These are phyloP conservation scores for Phytophthora ramorum DNA, from an alignment of 352 stramenopile species.

Conservation along the genomic window DNA sequence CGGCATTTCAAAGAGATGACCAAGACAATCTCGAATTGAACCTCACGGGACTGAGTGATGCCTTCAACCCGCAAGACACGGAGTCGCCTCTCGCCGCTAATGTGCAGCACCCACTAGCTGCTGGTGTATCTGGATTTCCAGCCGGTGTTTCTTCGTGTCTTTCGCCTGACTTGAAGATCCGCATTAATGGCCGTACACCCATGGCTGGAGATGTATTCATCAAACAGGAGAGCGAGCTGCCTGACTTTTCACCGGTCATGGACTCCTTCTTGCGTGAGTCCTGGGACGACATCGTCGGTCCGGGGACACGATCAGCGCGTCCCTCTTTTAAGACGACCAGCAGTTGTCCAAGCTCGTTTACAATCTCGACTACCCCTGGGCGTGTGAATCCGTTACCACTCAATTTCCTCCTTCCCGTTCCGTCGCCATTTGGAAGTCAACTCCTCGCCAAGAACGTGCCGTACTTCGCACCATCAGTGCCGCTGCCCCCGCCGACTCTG, in stretches of 20 bases:
- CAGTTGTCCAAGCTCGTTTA: conserved; percentile 16
- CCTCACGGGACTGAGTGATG: conserved; percentile 50
- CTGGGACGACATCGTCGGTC: conserved; percentile 57
- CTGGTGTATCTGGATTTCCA: conserved; percentile 1
- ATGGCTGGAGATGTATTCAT: conserved; percentile 37
- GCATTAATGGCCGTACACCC: conserved; percentile 30
- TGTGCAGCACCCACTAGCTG: conserved; percentile 7
- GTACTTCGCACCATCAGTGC: conserved; percentile 23
- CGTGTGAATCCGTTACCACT: conserved; percentile 40
- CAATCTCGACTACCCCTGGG: conserved; percentile 23
- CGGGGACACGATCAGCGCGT: conserved; percentile 28
- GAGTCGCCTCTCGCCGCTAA: conserved; percentile 26
- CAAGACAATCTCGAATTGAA: conserved; percentile 54
- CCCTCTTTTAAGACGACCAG: conserved; percentile 32
- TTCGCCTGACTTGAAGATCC: conserved; percentile 51
- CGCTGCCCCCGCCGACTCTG: conserved; percentile 26
- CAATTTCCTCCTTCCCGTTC: conserved; percentile 29
- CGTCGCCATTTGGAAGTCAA: conserved; percentile 19
- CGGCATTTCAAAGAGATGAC: conserved; percentile 39
- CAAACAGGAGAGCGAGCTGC: conserved; percentile 47
- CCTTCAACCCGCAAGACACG: conserved; percentile 43
- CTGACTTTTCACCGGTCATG: conserved; percentile 59
- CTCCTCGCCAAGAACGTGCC: conserved; percentile 26
- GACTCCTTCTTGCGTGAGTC: conserved; percentile 68
- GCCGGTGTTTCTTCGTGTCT: conserved; percentile 22